Base-by-base conservation (phyloP, 2,329 filamentous ascomycete genomes). In the Cladosporium austrohemisphaericum region DNA sequence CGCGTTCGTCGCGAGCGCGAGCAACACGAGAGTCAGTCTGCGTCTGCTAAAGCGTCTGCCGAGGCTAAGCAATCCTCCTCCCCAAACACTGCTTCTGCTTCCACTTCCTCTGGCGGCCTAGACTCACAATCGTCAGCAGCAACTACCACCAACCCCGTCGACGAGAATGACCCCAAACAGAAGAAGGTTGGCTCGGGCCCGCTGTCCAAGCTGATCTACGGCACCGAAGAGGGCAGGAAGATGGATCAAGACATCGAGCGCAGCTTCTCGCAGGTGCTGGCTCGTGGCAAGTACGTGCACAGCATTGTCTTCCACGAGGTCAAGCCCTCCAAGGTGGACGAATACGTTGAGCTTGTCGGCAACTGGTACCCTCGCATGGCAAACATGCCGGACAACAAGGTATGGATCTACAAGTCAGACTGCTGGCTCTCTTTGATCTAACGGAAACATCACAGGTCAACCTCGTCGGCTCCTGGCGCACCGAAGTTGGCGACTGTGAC, bases 271-370 rank as follows among this genome's bases (percentile, higher is more conserved):
- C 91, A 96, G 69, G 88, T 97, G 36, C 76, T 98, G 37, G 93
- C 93, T 19, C 81, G 93, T 57, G 93, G 93, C 65, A 98, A 98
- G 74, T 98, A 98, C 65, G 91, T 98, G 48, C 93, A 98, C 71
- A 94, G 90, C 38, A 96, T 98, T 68, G 90, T 95, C 52, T 89
- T 95, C 65, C 93, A 98, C 74, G 82, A 94, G 54, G 93, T 98
- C 57, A 90, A 94, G 73, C 90, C 91, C 53, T 90, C 96, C 62
- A 93, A 89, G 72, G 88, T 96, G 38, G 90, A 96, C 55, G 92
- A 97, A 64, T 98, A 98, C 65, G 84, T 92, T 44, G 79, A 92
- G 51, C 77, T 97, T 41, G 88, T 97, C 11, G 89, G 93, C 52
- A 77, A 80, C 29, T 97, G 89, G 86, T 98, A 98, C 65, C 92